Evolutionary conservation across 257 asterid species (phyloP), one percentile per base, ranked within the genome.

Genomic region (Cordia subcordata): DNA sequence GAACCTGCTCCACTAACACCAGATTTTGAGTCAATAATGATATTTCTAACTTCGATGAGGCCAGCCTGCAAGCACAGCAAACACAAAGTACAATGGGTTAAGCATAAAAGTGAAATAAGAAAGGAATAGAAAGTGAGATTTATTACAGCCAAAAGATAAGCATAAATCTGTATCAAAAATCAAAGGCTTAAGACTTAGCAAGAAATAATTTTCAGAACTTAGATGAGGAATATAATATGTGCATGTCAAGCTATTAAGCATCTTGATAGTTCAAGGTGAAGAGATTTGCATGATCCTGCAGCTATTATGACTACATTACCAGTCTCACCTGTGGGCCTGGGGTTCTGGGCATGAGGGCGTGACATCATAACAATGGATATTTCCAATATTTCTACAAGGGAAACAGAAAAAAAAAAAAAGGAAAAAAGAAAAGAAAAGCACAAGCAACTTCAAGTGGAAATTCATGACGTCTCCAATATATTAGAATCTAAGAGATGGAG

Each of bases 1-100:
- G 68, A 67, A 93, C 99, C 99, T 71, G 99, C 99, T 75, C 99
- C 99, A 65, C 97, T 89, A 47, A 86, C 99, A 63, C 97, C 97
- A 56, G 99, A 93, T 83, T 93, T 89, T 13, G 99, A 53, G 76
- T 93, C 99, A 11, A 93, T 84, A 49, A 89, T 93, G 57, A 93
- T 93, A 74, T 86, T 85, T 74, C 66, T 64, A n/a, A 75, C 71
- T 77, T 78, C 85, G 63, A 93, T 80, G 72, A 89, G 92, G 63
- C 81, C 80, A 63, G 91, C 94, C 99, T 86, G 89, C 69, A 76
- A 75, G 21, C 66, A 65, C 42, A 69, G 62, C 61, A 10, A 53
- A 58, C 62, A 10, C 46, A 45, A 12, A 17, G 14, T 50, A 49
- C 27, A 20, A 20, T 21, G 42, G 19, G 8, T 40, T 44, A 20